phyloP scores from a whole-genome alignment of 306 rosid genomes.

The Trifolium subterraneum region DNA sequence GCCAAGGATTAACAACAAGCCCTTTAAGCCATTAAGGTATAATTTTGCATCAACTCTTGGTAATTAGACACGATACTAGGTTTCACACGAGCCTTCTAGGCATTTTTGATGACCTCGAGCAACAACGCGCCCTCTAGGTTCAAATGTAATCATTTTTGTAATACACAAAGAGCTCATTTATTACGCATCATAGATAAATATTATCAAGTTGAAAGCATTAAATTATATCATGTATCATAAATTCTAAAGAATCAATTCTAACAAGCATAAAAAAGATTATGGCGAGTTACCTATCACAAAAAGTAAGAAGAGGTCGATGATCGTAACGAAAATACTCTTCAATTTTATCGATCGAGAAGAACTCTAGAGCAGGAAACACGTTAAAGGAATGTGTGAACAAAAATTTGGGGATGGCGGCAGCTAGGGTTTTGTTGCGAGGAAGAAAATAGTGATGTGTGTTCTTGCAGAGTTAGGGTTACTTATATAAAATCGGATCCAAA shows the following conservation, averaged over 20 bases:
- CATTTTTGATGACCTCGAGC: no score
- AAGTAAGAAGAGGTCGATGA: background rate
- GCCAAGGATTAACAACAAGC: no score
- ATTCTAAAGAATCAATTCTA: no score
- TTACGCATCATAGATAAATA: background rate
- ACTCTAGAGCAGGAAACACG: background rate
- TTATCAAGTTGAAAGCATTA: background rate
- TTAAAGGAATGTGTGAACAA: background rate
- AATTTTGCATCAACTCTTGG: no score
- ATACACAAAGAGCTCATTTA: background rate
- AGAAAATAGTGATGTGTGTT: background rate
- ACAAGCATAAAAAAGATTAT: background rate
- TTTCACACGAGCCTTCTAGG: no score
- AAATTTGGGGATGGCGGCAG: background rate
- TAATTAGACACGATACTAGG: no score
- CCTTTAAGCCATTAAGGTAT: no score
- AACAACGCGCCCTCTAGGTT: no score
- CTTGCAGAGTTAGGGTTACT: background rate
- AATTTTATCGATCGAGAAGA: background rate
- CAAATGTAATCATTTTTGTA: no score
- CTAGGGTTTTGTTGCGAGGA: background rate
- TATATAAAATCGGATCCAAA: background rate
- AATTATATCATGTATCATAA: no score
- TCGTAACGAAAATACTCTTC: background rate
- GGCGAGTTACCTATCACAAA: background rate